phyloP scores from a whole-genome alignment of 163 green algal species.

The Coccomyxa subellipsoidea region DNA sequence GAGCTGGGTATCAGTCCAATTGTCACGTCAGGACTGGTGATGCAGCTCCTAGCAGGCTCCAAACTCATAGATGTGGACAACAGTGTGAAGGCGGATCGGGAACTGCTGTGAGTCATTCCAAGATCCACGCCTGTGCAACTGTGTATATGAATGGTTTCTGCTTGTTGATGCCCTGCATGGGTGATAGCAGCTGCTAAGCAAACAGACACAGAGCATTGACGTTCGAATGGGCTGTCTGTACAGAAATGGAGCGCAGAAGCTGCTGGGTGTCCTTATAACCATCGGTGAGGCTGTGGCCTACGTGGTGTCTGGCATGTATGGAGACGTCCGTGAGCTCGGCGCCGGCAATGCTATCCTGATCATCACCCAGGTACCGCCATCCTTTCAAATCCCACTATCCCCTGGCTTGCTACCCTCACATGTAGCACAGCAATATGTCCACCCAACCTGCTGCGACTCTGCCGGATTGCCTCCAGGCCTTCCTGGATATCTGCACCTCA shows the following conservation, averaged over 20 bases:
- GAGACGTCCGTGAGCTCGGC: slow-evolving; percentile 91
- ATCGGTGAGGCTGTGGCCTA: slow-evolving; percentile 98
- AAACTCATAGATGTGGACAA: slow-evolving; percentile 99
- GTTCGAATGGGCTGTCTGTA: too few relatives aligned
- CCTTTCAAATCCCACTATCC: too few relatives aligned
- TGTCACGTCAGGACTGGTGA: slow-evolving; percentile 96
- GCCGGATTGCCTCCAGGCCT: too few relatives aligned
- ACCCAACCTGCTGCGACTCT: too few relatives aligned
- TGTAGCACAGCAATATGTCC: too few relatives aligned
- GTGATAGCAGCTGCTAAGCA: too few relatives aligned
- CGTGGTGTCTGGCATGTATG: slow-evolving; percentile 98
- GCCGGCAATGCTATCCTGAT: slow-evolving; percentile 91
- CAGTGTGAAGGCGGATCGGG: slow-evolving; percentile 92
- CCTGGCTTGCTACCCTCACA: too few relatives aligned
- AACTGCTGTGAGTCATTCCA: slow-evolving; percentile 73
- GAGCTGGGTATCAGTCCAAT: slow-evolving; percentile 97
- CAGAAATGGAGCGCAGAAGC: slow-evolving; percentile 92
- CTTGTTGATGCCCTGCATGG: too few relatives aligned
- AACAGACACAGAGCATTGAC: too few relatives aligned
- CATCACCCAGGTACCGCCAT: slow-evolving; percentile 64
- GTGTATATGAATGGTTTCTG: too few relatives aligned
- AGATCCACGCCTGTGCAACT: background rate
- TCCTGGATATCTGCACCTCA: too few relatives aligned
- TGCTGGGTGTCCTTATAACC: slow-evolving; percentile 97
- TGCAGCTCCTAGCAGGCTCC: slow-evolving; percentile 95